Base-by-base conservation (phyloP, 2,329 filamentous ascomycete genomes). In the Orbilia quercus region DNA sequence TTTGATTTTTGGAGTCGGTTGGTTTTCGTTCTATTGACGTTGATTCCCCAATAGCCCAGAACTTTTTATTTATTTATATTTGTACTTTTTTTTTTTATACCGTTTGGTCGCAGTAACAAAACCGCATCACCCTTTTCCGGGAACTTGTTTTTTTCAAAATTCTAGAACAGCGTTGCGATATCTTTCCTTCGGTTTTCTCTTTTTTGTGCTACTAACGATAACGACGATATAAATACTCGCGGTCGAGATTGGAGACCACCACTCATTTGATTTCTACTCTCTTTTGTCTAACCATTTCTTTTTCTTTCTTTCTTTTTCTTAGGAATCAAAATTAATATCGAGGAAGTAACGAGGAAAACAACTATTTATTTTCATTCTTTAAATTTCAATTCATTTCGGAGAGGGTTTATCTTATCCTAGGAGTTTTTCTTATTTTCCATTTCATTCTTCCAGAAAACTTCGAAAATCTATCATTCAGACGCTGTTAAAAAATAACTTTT, bases 111-210 rank as follows among this genome's bases (percentile, higher is more conserved):
- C 44, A 58, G 57, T 55, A 53, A 62, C n/a, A 59, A 60, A 58
- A 25, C 50, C 14, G 7, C 51, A 38, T 18, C 36, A 18, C 36
- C 31, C 25, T 69, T 40, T 20, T 20, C 54, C 58, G 9, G 28
- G 28, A 4, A 31, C 23, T 53, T 20, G 2, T 63, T 51, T 58
- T n/a, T 22, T 53, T 64, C 36, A 64, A 62, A 62, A 57, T 14
- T 42, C 34, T 73, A 73, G 69, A 73, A 59, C 54, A 73, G 69
- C 69, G 69, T 66, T 60, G 69, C 69, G 48, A 73, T 51, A 73
- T 60, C 50, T 36, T 57, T 57, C 18, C n/a, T 55, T 18, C 18
- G 12, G 7, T 4, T 23, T 54, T 44, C 31, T 18, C 16, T 42
- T 44, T 14, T 31, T 57, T 42, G 36, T 57, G 36, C 40, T 44